Percentiles rank a stretch among this genome's conserved stretches.
Evolutionary conservation across 768 basidiomycete species (phyloP).

Genomic region (Dendrothele bispora): DNA sequence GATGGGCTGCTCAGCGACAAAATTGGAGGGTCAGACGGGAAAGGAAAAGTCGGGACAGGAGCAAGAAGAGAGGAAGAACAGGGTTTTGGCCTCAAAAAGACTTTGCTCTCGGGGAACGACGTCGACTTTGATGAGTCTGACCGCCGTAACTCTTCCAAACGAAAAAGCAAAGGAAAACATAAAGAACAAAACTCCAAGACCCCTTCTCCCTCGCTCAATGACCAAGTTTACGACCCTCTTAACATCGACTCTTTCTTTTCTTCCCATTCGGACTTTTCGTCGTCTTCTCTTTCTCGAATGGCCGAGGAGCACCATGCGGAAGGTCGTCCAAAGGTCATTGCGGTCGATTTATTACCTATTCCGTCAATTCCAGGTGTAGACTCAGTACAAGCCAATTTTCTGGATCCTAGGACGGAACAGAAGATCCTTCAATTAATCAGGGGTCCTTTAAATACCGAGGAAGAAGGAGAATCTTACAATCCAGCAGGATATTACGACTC

Average conservation of each 20-base stretch:
- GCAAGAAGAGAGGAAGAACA: conserved; percentile 16
- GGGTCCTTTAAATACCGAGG: conserved; percentile 26
- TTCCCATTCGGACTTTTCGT: too few relatives aligned
- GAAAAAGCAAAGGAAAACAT: conserved; percentile 11
- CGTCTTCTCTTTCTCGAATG: neutral
- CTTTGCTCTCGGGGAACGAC: too few relatives aligned
- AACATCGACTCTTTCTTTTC: conserved; percentile 35
- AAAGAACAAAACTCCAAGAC: conserved; percentile 6
- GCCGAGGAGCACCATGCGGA: conserved; percentile 10
- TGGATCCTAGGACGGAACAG: conserved; percentile 49
- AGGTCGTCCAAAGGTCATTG: conserved; percentile 64
- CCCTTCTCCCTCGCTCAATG: conserved; percentile 7
- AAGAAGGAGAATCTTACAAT: conserved; percentile 10
- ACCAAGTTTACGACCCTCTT: conserved; percentile 39
- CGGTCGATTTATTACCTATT: conserved; percentile 80
- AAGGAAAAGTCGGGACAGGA: conserved; percentile 17
- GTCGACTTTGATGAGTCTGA: neutral
- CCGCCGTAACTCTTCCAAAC: neutral
- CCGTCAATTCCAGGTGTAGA: conserved; percentile 70
- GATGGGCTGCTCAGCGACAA: conserved; percentile 8
- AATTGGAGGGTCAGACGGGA: conserved; percentile 12
- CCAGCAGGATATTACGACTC: conserved; percentile 11
- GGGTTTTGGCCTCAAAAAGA: too few relatives aligned
- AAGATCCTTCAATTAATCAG: conserved; percentile 42
- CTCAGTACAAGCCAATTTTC: conserved; percentile 77